A percentile compares a stretch with the other conserved stretches of the same genome.
These are phyloP conservation scores for Yarrowia sp. DNA, from an alignment of 805 yeast genomes.

Conservation along the genomic window DNA sequence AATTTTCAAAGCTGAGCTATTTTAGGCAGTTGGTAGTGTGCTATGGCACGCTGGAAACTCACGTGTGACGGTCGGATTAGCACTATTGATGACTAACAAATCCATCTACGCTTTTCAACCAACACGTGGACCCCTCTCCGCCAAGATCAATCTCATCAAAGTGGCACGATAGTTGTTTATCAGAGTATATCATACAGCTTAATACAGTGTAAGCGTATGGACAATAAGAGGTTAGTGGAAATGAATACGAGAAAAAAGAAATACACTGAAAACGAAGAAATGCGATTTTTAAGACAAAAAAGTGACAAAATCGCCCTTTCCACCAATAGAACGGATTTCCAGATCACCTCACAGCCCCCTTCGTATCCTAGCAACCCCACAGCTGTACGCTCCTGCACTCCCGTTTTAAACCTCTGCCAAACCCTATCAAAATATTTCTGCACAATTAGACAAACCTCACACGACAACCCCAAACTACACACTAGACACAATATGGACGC, in stretches of 20 bases:
- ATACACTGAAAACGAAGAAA: too few species aligned
- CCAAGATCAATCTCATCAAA: not conserved
- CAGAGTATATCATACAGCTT: not conserved
- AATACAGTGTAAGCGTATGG: not conserved
- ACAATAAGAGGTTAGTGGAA: too few species aligned
- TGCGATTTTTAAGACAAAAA: too few species aligned
- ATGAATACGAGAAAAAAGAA: too few species aligned
- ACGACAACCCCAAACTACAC: not conserved
- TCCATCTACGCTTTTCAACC: too few species aligned
- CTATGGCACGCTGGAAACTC: too few species aligned
- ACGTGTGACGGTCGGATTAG: too few species aligned
- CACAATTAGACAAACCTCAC: too few species aligned
- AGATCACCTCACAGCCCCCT: not conserved
- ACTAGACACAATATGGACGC: not conserved
- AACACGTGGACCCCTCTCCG: not conserved
- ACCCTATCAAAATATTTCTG: constrained; percentile 19
- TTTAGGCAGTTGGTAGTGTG: not conserved
- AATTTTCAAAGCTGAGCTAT: constrained; percentile 1
- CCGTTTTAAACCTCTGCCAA: not conserved
- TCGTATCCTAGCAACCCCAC: not conserved
- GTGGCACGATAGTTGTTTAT: not conserved
- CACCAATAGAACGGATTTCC: not conserved
- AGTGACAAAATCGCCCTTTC: not conserved
- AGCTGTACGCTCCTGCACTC: not conserved
- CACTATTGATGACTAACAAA: too few species aligned